phyloP scores from a whole-genome alignment of 1,284 basidiomycete species.

The Moesziomyces sp. region DNA sequence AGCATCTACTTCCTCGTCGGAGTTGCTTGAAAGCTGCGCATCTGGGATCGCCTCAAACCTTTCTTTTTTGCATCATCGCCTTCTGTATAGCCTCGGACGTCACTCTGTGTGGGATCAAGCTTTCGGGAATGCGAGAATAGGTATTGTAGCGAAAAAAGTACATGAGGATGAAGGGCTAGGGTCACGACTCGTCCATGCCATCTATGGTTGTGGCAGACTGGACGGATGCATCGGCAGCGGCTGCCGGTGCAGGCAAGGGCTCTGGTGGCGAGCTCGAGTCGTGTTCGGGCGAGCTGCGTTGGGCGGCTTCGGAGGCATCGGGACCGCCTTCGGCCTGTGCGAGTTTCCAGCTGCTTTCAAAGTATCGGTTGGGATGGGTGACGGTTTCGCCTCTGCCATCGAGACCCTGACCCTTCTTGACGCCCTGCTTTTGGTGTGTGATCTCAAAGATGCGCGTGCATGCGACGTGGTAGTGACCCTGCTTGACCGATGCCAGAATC shows the following conservation, averaged over 20 bases:
- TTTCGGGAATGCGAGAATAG: slow-evolving; percentile 12
- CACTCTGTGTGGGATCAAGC: neutral
- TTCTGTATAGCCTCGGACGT: no score
- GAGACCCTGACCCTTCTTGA: slow-evolving; percentile 89
- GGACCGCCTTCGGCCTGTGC: slow-evolving; percentile 13
- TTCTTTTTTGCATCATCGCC: neutral
- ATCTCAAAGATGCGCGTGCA: slow-evolving; percentile 97
- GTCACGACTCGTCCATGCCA: slow-evolving; percentile 37
- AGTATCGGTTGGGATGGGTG: slow-evolving; percentile 89
- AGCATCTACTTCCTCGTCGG: slow-evolving; percentile 34
- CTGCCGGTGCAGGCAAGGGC: neutral
- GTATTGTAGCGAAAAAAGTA: slow-evolving; percentile 6
- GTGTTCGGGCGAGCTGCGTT: slow-evolving; percentile 16
- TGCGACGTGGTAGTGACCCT: slow-evolving; percentile 89
- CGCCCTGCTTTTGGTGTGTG: slow-evolving; percentile 78
- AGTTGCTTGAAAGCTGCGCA: slow-evolving; percentile 57
- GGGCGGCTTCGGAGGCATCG: slow-evolving; percentile 12
- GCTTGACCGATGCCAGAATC: slow-evolving; percentile 83
- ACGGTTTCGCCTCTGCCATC: slow-evolving; percentile 85
- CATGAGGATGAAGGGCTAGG: neutral
- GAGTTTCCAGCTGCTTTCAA: slow-evolving; percentile 70
- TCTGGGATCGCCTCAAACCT: slow-evolving; percentile 47
- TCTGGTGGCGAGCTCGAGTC: slow-evolving; percentile 4
- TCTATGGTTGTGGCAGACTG: slow-evolving; percentile 7
- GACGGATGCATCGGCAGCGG: neutral